Evolutionary conservation across 2,329 filamentous ascomycete genomes (phyloP).

Genomic region (Fusarium zealandicum): DNA sequence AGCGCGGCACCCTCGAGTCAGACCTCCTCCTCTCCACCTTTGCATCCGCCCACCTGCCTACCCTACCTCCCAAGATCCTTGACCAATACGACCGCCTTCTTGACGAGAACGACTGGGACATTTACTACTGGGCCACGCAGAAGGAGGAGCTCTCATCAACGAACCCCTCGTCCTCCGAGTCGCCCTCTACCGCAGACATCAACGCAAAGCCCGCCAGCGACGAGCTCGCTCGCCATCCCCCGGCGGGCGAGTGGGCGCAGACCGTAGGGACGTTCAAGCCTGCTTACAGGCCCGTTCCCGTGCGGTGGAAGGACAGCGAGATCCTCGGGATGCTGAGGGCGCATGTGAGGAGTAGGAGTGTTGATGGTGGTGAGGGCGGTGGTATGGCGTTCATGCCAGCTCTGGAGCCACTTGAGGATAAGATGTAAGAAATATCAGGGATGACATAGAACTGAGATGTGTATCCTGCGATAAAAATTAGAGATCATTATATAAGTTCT

Average conservation of each 20-base stretch:
- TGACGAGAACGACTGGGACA: constrained; percentile 99
- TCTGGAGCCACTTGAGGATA: constrained; percentile 40
- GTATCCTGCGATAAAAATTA: too few relatives aligned
- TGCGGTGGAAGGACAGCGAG: constrained; percentile 83
- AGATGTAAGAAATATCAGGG: background rate
- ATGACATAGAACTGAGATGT: background rate
- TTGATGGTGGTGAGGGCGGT: constrained; percentile 48
- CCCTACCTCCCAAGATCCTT: constrained; percentile 77
- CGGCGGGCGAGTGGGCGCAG: constrained; percentile 89
- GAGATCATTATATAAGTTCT: too few relatives aligned
- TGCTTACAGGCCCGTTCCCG: constrained; percentile 88
- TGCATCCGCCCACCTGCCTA: constrained; percentile 77
- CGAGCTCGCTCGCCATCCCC: constrained; percentile 47
- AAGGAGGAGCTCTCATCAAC: constrained; percentile 61
- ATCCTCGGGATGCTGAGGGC: constrained; percentile 77
- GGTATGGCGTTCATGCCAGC: constrained; percentile 68
- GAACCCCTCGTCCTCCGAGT: constrained; percentile 43
- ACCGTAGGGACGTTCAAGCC: constrained; percentile 94
- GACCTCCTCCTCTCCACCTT: constrained; percentile 97
- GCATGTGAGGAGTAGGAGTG: constrained; percentile 74
- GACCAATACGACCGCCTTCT: constrained; percentile 89
- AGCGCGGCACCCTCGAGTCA: constrained; percentile 93
- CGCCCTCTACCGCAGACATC: constrained; percentile 20
- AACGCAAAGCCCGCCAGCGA: constrained; percentile 39
- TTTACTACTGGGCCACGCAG: constrained; percentile 99